These are phyloP conservation scores for Hanseniaspora occidentalis DNA, from an alignment of 805 yeast genomes.

Conservation along the genomic window DNA sequence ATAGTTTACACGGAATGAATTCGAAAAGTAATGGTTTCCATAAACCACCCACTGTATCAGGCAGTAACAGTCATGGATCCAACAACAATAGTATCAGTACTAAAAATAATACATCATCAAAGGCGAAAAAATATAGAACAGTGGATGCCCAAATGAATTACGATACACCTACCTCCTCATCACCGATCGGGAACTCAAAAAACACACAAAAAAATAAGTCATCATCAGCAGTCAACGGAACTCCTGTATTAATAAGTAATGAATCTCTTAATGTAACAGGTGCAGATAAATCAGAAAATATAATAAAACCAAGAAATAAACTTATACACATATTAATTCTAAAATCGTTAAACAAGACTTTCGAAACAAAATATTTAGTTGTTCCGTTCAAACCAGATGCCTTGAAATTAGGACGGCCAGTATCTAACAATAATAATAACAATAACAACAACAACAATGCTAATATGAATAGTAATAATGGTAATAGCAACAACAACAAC, in stretches of 20 bases:
- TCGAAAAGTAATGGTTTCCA: neutral
- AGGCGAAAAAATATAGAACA: neutral
- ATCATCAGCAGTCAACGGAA: too few relatives aligned
- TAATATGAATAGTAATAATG: slow-evolving; percentile 7
- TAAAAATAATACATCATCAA: neutral
- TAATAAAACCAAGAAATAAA: slow-evolving; percentile 15
- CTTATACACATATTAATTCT: slow-evolving; percentile 54
- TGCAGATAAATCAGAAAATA: neutral
- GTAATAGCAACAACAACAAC: slow-evolving; percentile 2
- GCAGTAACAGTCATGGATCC: too few relatives aligned
- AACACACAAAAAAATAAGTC: too few relatives aligned
- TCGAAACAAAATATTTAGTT: slow-evolving; percentile 62
- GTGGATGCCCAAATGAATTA: too few relatives aligned
- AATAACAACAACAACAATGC: slow-evolving; percentile 6
- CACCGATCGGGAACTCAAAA: too few relatives aligned
- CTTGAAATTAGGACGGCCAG: slow-evolving; percentile 81
- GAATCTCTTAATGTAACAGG: neutral
- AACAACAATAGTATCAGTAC: neutral
- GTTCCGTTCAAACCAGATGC: slow-evolving; percentile 78
- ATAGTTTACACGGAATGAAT: neutral
- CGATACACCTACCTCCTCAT: too few relatives aligned
- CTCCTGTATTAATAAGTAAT: too few relatives aligned
- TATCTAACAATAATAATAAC: slow-evolving; percentile 24
- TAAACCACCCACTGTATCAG: neutral
- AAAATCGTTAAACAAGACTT: slow-evolving; percentile 67